Conservation (phyloP, 106 monocot species). For the Cymbidium sinense region DNA sequence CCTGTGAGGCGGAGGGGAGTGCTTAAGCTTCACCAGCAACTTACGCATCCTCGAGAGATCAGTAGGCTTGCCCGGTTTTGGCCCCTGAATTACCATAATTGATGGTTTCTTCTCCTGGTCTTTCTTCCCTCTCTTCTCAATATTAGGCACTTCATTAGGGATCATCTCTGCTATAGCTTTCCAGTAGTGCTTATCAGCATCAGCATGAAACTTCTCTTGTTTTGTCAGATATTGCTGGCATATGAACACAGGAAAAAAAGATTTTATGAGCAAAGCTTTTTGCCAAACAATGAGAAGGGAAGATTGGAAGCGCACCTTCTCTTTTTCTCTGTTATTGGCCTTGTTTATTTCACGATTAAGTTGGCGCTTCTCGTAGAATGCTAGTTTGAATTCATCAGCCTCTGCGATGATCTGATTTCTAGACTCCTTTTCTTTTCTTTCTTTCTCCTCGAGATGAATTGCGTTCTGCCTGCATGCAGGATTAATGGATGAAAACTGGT, state of each 20-base stretch:
- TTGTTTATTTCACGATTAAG: slow-evolving; percentile 39
- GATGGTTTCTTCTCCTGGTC: slow-evolving; percentile 63
- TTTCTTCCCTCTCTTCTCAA: slow-evolving; percentile 64
- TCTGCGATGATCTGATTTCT: slow-evolving; percentile 47
- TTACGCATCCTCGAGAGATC: slow-evolving; percentile 78
- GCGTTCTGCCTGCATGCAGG: slow-evolving; percentile 40
- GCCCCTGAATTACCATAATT: slow-evolving; percentile 49
- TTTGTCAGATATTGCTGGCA: slow-evolving; percentile 21
- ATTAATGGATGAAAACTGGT: too few species aligned
- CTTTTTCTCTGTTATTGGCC: slow-evolving; percentile 65
- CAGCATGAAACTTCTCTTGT: slow-evolving; percentile 67
- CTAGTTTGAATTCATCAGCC: slow-evolving; percentile 70
- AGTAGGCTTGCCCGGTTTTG: slow-evolving; percentile 80
- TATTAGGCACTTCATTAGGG: slow-evolving; percentile 61
- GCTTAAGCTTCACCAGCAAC: slow-evolving; percentile 60
- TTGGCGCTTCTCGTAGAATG: slow-evolving; percentile 56
- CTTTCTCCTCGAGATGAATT: slow-evolving; percentile 51
- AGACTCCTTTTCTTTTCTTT: slow-evolving; percentile 45
- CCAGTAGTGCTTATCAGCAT: slow-evolving; percentile 72
- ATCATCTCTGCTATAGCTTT: slow-evolving; percentile 72
- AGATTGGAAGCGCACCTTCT: slow-evolving; percentile 38
- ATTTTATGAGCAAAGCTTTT: too few species aligned
- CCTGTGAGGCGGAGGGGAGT: slow-evolving; percentile 62
- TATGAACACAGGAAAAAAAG: too few species aligned
- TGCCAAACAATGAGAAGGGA: too few species aligned